These are phyloP conservation scores for Fonsecaea pedrosoi DNA, from an alignment of 2,329 filamentous ascomycete genomes.

Conservation along the genomic window DNA sequence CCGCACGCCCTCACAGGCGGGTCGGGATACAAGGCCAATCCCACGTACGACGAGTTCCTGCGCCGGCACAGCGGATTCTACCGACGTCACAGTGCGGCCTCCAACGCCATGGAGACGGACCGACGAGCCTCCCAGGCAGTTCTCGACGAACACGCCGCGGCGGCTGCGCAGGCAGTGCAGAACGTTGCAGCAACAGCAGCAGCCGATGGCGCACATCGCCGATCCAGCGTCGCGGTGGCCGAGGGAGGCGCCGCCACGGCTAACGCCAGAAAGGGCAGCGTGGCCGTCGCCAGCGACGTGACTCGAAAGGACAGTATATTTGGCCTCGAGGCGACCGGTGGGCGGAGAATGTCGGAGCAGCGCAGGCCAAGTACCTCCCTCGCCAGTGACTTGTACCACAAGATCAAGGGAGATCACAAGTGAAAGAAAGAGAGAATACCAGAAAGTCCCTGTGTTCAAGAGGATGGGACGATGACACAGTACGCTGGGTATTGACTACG, in stretches of 20 bases:
- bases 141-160: slow-evolving; percentile 30
- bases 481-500: background rate
- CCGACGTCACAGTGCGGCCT: slow-evolving; percentile 40
- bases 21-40: slow-evolving; percentile 40
- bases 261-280: slow-evolving; percentile 38
- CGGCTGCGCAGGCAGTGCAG: slow-evolving; percentile 33
- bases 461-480: too few relatives aligned
- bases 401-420: slow-evolving; percentile 37
- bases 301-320: slow-evolving; percentile 40
- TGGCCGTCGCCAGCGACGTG: slow-evolving; percentile 39
- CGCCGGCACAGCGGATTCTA: slow-evolving; percentile 39
- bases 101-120: slow-evolving; percentile 37
- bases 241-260: slow-evolving; percentile 36
- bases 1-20: slow-evolving; percentile 39
- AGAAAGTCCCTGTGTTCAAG: too few relatives aligned
- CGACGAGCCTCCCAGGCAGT: slow-evolving; percentile 36
- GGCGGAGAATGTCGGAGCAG: slow-evolving; percentile 34
- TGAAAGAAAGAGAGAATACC: background rate
- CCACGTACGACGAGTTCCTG: slow-evolving; percentile 39
- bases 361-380: slow-evolving; percentile 37
- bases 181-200: slow-evolving; percentile 24
- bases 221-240: slow-evolving; percentile 28
- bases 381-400: slow-evolving; percentile 38
- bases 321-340: slow-evolving; percentile 38
- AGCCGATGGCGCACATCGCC: slow-evolving; percentile 28